These are phyloP conservation scores for Calamus simplicifolius DNA, from an alignment of 176 grass and related monocot species.

Conservation along the genomic window DNA sequence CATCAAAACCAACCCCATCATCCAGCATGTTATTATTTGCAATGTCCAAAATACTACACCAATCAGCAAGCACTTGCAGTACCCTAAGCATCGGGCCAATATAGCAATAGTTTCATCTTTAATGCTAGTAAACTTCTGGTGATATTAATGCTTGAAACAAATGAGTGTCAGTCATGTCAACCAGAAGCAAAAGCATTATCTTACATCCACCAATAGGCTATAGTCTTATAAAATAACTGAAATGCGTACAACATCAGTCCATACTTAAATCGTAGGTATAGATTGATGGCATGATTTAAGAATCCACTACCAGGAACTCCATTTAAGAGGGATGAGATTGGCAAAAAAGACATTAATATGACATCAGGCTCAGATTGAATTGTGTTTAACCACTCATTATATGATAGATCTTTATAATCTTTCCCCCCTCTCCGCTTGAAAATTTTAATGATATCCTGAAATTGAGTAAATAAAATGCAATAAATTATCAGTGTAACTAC, in stretches of 20 bases:
- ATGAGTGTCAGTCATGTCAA: background rate
- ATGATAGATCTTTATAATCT: slow-evolving; percentile 57
- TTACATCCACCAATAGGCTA: no score
- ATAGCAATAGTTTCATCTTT: no score
- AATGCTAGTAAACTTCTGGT: no score
- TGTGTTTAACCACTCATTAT: slow-evolving; percentile 70
- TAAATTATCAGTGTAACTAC: slow-evolving; percentile 7
- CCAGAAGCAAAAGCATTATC: background rate
- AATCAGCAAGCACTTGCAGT: no score
- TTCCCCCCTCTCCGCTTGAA: slow-evolving; percentile 84
- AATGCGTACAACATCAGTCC: no score
- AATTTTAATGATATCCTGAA: slow-evolving; percentile 71
- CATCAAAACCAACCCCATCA: no score
- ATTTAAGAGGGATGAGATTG: slow-evolving; percentile 93
- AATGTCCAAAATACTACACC: no score
- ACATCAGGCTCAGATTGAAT: slow-evolving; percentile 77
- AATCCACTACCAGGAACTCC: slow-evolving; percentile 96
- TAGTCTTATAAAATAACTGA: no score
- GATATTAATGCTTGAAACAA: no score
- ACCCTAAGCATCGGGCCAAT: no score
- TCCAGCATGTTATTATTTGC: no score
- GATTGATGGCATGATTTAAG: slow-evolving; percentile 93
- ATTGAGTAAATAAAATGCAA: slow-evolving; percentile 14
- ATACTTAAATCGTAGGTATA: slow-evolving; percentile 77
- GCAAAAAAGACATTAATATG: slow-evolving; percentile 94